Conservation (phyloP, 2,329 filamentous ascomycete genomes). For the Aspergillus sp. region DNA sequence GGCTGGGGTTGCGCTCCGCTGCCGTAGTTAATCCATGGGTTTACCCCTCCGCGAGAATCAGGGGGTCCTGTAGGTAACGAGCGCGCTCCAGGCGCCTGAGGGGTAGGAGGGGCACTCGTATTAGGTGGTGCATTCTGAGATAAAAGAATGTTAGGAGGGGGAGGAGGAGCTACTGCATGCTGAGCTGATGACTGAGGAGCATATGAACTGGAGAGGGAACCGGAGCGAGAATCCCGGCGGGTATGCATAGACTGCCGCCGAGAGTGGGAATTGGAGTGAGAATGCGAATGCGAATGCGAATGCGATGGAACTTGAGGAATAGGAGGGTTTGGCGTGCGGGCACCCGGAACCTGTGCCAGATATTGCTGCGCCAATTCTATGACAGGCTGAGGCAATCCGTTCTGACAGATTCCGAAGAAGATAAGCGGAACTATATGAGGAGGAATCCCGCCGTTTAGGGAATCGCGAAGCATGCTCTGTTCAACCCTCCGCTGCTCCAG, state of each 20-base stretch:
- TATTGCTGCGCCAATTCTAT: constrained; percentile 70
- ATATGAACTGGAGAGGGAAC: constrained; percentile 36
- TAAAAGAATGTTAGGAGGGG: constrained; percentile 18
- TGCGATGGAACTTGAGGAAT: constrained; percentile 18
- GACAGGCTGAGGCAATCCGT: constrained; percentile 58
- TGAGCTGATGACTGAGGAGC: constrained; percentile 19
- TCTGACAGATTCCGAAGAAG: constrained; percentile 70
- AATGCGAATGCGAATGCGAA: constrained; percentile 14
- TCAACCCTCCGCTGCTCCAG: constrained; percentile 73
- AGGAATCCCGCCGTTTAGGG: constrained; percentile 68
- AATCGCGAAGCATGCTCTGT: constrained; percentile 69
- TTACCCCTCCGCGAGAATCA: constrained; percentile 14
- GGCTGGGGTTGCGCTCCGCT: constrained; percentile 40
- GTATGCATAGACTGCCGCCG: constrained; percentile 22
- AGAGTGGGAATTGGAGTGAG: constrained; percentile 8
- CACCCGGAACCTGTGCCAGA: constrained; percentile 45
- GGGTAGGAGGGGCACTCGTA: constrained; percentile 14
- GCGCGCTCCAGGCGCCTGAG: constrained; percentile 14
- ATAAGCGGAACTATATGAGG: constrained; percentile 73
- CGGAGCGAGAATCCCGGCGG: constrained; percentile 20
- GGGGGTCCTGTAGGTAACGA: constrained; percentile 19
- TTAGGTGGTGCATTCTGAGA: constrained; percentile 25
- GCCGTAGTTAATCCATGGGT: constrained; percentile 40
- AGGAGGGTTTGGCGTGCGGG: constrained; percentile 23
- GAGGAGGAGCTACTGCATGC: constrained; percentile 14